A percentile compares a stretch with the other conserved stretches of the same genome.
Evolutionary conservation across 2,329 filamentous ascomycete species (phyloP).

Genomic region (Pyricularia grisea): DNA sequence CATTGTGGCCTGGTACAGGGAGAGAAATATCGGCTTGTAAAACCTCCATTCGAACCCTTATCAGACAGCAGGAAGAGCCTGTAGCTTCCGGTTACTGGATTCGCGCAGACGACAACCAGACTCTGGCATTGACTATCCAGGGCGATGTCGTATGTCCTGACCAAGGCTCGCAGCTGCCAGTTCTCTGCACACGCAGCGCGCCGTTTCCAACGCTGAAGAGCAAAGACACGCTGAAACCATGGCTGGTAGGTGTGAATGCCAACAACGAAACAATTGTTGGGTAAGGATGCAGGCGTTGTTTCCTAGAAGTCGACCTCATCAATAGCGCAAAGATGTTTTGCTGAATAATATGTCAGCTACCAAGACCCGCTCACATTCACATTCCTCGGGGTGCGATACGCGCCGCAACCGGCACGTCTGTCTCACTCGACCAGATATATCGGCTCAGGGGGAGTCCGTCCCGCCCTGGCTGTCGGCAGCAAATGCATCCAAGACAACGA

Average conservation of each 20-base stretch:
- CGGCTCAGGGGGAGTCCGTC: conserved; percentile 19
- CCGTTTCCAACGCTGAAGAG: conserved; percentile 25
- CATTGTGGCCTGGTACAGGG: background rate
- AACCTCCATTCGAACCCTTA: background rate
- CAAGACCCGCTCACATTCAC: conserved; percentile 37
- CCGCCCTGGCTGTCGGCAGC: conserved; percentile 25
- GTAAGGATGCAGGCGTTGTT: background rate
- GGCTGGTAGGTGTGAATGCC: conserved; percentile 26
- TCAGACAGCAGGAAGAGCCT: too few species aligned
- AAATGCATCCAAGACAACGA: conserved; percentile 27
- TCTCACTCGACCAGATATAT: conserved; percentile 30
- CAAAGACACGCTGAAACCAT: conserved; percentile 22
- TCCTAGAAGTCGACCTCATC: too few species aligned
- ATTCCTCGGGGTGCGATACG: conserved; percentile 39
- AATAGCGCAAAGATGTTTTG: background rate
- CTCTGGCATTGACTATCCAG: conserved; percentile 16
- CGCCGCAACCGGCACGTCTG: conserved; percentile 32
- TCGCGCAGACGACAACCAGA: background rate
- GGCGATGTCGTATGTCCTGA: conserved; percentile 14
- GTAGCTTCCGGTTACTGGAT: background rate
- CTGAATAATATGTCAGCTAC: conserved; percentile 16
- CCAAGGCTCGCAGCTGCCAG: conserved; percentile 17
- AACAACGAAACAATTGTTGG: conserved; percentile 26
- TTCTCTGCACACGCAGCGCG: conserved; percentile 32
- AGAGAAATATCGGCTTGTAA: background rate